Base-by-base conservation (phyloP, 129 eudicot genomes). In the Centrapalus pauciflorus region DNA sequence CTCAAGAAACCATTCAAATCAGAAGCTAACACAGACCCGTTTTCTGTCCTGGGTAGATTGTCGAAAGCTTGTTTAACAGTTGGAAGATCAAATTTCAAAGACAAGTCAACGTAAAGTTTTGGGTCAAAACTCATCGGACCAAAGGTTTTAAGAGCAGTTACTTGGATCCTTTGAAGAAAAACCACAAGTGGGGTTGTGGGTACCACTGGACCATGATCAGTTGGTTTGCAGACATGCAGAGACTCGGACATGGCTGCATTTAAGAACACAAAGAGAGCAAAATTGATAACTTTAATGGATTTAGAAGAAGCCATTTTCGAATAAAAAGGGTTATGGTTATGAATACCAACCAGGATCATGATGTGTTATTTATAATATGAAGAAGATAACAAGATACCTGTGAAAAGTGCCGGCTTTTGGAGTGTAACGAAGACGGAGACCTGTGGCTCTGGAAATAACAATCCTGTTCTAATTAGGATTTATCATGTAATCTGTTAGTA, bases 61-160 rank as follows among this genome's bases (percentile, higher is more conserved):
- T 56, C 27, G 68, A 93, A 93, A 3, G 81, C 92, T 55, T 77
- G 55, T 50, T 66, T 59, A 7, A 85, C 82, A 0, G 27, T 16
- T 0, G 85, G 56, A 32, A 93, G 92, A 62, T 86, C 79, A 45
- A 51, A 74, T 67, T 76, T 86, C 37, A 93, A 68, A 2, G 95
- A 86, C 62, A 93, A 28, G 75, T 93, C 96, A 55, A 89, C 82
- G 70, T 85, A 93, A 1, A 67, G 56, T 51, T 89, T 93, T 2
- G 96, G 96, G 65, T 93, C 98, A 61, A 88, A 93, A 0, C 74
- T 80, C 10, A 65, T 33, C 38, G 66, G 69, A 1, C 98, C 98
- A 64, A 77, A 86, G 0, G 96, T 79, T 9, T 71, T 28, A 7
- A 86, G 71, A 2, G 96, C 98, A 4, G 92, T 69, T 66, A 77